Conservation (phyloP, 495 filamentous ascomycete species). For the Clavariopsis aquatica region DNA sequence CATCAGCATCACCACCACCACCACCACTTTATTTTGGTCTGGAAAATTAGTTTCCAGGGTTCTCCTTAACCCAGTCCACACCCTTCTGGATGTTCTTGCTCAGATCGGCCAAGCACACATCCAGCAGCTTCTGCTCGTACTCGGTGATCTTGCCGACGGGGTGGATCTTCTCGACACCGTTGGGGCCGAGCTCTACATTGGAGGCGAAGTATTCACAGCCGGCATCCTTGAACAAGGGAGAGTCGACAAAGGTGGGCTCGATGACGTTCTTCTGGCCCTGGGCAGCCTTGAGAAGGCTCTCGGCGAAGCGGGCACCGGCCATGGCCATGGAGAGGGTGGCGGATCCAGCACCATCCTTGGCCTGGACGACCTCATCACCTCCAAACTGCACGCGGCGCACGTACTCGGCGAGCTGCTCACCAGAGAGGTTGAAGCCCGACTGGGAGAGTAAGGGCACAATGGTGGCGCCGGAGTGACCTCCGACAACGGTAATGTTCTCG, state of each 20-base stretch:
- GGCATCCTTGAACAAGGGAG: slow-evolving; percentile 95
- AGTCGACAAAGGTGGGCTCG: slow-evolving; percentile 96
- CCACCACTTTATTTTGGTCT: background rate
- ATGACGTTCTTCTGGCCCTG: slow-evolving; percentile 93
- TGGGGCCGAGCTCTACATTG: slow-evolving; percentile 89
- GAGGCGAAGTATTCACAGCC: slow-evolving; percentile 95
- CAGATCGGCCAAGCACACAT: slow-evolving; percentile 79
- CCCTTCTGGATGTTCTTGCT: slow-evolving; percentile 86
- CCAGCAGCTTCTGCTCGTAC: slow-evolving; percentile 85
- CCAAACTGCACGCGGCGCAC: slow-evolving; percentile 97
- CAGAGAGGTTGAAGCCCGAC: slow-evolving; percentile 78
- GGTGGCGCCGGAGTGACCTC: slow-evolving; percentile 96
- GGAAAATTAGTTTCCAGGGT: slow-evolving; percentile 52
- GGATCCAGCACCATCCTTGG: slow-evolving; percentile 97
- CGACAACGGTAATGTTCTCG: slow-evolving; percentile 93
- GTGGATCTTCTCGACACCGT: slow-evolving; percentile 91
- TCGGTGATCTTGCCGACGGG: slow-evolving; percentile 77
- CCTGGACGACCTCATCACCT: slow-evolving; percentile 98
- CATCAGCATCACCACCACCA: no score
- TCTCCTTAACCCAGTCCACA: slow-evolving; percentile 68
- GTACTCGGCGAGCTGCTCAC: slow-evolving; percentile 71
- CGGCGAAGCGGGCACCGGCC: slow-evolving; percentile 96
- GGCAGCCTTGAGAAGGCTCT: slow-evolving; percentile 87
- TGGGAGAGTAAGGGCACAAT: slow-evolving; percentile 97
- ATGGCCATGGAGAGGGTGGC: slow-evolving; percentile 99